phyloP scores from a whole-genome alignment of 495 filamentous ascomycete species.

The Gamarada debralockiae region DNA sequence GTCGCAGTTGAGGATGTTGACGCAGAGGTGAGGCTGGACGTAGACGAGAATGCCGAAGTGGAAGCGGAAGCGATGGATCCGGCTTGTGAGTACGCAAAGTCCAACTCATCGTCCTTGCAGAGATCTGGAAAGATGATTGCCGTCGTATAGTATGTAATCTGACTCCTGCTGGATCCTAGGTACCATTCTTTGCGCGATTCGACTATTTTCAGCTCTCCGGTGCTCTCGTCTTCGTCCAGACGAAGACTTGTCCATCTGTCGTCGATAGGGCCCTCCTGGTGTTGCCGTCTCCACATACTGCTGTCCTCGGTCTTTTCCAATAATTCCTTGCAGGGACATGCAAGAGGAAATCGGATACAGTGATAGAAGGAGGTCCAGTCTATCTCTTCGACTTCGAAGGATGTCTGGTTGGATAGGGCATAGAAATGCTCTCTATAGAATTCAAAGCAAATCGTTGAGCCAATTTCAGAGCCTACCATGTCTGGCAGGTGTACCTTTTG shows the following conservation, averaged over 20 bases:
- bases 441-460: slow-evolving; percentile 67
- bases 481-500: slow-evolving; percentile 43
- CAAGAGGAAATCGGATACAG: slow-evolving; percentile 57
- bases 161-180: slow-evolving; percentile 51
- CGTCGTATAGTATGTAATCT: slow-evolving; percentile 66
- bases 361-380: slow-evolving; percentile 72
- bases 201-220: slow-evolving; percentile 55
- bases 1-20: background rate
- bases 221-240: slow-evolving; percentile 59
- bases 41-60: background rate
- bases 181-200: slow-evolving; percentile 74
- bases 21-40: background rate
- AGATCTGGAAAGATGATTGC: slow-evolving; percentile 43
- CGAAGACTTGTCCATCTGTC: slow-evolving; percentile 71
- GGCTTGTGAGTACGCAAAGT: background rate
- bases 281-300: slow-evolving; percentile 61
- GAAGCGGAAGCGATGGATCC: background rate
- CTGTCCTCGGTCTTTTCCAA: slow-evolving; percentile 32
- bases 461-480: slow-evolving; percentile 61
- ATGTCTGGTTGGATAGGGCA: slow-evolving; percentile 62
- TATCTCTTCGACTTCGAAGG: slow-evolving; percentile 58
- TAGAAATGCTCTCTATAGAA: slow-evolving; percentile 68
- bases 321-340: slow-evolving; percentile 27
- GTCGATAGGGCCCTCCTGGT: slow-evolving; percentile 71
- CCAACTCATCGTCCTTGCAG: background rate